phyloP scores from a whole-genome alignment of 1,284 basidiomycete species.

The Neonothopanus nambi region DNA sequence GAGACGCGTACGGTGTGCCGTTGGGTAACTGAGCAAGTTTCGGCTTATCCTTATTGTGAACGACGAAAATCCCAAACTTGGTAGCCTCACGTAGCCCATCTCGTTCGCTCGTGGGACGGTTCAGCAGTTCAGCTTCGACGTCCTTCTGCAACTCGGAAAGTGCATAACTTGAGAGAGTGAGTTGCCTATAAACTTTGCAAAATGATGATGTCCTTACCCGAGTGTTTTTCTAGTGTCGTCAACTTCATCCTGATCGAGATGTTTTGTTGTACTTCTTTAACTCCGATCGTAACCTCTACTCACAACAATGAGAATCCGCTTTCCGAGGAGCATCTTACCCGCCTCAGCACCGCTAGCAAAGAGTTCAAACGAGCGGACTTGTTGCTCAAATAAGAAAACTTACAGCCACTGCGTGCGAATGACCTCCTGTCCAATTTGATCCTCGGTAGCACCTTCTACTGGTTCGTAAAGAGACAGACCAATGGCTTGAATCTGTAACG shows the following conservation, averaged over 20 bases:
- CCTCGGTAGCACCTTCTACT: constrained; percentile 71
- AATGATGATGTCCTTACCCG: constrained; percentile 46
- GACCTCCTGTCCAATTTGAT: constrained; percentile 83
- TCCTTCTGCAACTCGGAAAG: constrained; percentile 85
- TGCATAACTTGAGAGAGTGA: constrained; percentile 65
- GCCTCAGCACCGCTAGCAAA: constrained; percentile 56
- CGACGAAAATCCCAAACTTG: constrained; percentile 88
- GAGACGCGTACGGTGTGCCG: constrained; percentile 57
- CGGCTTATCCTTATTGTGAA: constrained; percentile 91
- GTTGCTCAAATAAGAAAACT: constrained; percentile 30
- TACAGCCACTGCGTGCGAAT: constrained; percentile 92
- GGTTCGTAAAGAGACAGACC: constrained; percentile 92
- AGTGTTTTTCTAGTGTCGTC: constrained; percentile 93
- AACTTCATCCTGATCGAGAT: constrained; percentile 75
- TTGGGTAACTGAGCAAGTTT: constrained; percentile 77
- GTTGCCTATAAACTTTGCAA: not conserved
- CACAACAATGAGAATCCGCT: constrained; percentile 82
- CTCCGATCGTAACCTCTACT: constrained; percentile 28
- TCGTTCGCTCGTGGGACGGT: constrained; percentile 68
- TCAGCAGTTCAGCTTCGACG: constrained; percentile 71
- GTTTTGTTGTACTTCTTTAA: not conserved
- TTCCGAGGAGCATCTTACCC: constrained; percentile 74
- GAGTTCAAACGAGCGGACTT: constrained; percentile 9
- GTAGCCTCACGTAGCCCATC: constrained; percentile 65
- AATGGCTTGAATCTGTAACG: constrained; percentile 90